Evolutionary conservation across 2,329 filamentous ascomycete species (phyloP).

Genomic region (Beauveria asiatica): DNA sequence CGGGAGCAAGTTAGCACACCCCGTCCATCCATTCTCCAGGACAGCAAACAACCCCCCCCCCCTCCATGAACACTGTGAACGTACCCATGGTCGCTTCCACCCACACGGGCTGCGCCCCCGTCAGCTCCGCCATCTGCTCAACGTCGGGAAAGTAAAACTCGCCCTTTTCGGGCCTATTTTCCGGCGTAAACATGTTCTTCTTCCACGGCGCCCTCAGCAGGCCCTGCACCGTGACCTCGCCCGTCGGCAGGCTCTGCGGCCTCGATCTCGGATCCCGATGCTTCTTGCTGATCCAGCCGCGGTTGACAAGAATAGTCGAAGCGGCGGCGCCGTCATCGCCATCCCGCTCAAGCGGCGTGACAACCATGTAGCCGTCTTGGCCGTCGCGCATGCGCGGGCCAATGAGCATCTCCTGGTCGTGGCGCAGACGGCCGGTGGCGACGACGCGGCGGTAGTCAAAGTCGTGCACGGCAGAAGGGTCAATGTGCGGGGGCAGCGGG

Average conservation of each 20-base stretch:
- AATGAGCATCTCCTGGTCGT: constrained; percentile 94
- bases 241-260: constrained; percentile 55
- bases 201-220: constrained; percentile 84
- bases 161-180: constrained; percentile 72
- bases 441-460: constrained; percentile 88
- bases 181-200: constrained; percentile 96
- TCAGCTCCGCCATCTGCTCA: constrained; percentile 74
- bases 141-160: constrained; percentile 97
- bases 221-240: constrained; percentile 72
- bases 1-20: constrained; percentile 10
- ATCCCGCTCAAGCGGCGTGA: constrained; percentile 78
- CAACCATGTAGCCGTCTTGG: constrained; percentile 80
- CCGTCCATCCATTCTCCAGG: neutral
- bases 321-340: constrained; percentile 41
- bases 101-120: constrained; percentile 83
- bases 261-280: constrained; percentile 58
- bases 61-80: constrained; percentile 10
- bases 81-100: constrained; percentile 91
- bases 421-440: constrained; percentile 64
- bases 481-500: constrained; percentile 74
- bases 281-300: constrained; percentile 85
- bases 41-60: neutral
- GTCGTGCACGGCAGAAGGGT: constrained; percentile 71
- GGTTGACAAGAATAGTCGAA: constrained; percentile 74
- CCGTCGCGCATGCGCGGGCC: constrained; percentile 85